These are phyloP conservation scores for Scutellaria minor DNA, from an alignment of 257 asterid species.

Conservation along the genomic window DNA sequence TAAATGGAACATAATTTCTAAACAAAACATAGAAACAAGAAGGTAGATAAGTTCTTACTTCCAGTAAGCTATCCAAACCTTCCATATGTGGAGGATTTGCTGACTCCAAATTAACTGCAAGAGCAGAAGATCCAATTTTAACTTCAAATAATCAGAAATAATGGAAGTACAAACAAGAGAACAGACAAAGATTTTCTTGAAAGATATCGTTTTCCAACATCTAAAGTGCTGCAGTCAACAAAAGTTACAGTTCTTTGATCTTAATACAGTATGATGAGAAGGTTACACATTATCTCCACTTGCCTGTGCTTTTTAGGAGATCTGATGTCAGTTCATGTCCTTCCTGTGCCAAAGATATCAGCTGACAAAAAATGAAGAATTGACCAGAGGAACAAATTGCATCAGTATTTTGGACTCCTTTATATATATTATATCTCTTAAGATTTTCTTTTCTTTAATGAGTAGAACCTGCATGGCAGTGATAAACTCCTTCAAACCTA, in stretches of 20 bases:
- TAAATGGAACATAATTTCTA: constrained; percentile 27
- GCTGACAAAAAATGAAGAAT: constrained; percentile 46
- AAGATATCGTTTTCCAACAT: constrained; percentile 16
- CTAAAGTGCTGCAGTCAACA: constrained; percentile 16
- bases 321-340: constrained; percentile 65
- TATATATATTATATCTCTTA: background rate
- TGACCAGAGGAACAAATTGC: background rate
- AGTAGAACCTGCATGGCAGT: constrained; percentile 88
- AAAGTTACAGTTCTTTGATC: constrained; percentile 7
- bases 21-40: background rate
- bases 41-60: constrained; percentile 52
- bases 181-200: background rate
- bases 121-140: constrained; percentile 16
- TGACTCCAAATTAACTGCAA: constrained; percentile 59
- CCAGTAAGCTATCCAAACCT: constrained; percentile 63
- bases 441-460: constrained; percentile 6
- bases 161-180: constrained; percentile 23
- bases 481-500: constrained; percentile 78
- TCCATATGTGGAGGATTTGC: constrained; percentile 75
- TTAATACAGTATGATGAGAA: background rate
- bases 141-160: background rate
- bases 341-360: constrained; percentile 85
- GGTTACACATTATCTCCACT: constrained; percentile 31
- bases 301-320: constrained; percentile 63
- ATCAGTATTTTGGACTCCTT: constrained; percentile 24